Base-by-base conservation (phyloP, 352 stramenopile species). In the Pythium vanterpoolii region DNA sequence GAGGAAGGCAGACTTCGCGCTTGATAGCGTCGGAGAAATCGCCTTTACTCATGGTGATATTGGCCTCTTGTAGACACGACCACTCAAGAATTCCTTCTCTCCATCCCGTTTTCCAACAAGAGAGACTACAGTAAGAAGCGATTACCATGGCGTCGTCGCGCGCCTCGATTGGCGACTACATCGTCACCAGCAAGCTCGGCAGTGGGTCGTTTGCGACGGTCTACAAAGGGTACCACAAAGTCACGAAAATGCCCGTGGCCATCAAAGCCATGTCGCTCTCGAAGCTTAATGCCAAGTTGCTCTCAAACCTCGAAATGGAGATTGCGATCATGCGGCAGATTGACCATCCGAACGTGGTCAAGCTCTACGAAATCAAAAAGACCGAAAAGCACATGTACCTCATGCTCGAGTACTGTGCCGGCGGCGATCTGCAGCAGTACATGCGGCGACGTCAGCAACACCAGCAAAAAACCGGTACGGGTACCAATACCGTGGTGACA, bases 321-420 rank as follows among this genome's bases (percentile, higher is more conserved):
- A 98, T 99, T 51, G 79, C 83, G 42, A 99, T 99, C 51, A 90
- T 99, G 56, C 81, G 87, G 44, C 92, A 96, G 46, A 97, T 98
- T 61, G 74, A 90, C 65, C 96, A 99, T 73, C 91, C 81, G 4
- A 98, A 98, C 66, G 94, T 99, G 51, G 96, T 98, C 19, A 95
- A 95, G 51, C 83, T 99, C 14, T 97, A 98, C 62, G 85, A 98
- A 48, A 98, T 98, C 59, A 90, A 98, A 74, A 97, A 98, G 68
- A 97, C 88, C 23, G 79, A 96, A 51, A 83, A 92, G 30, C 89
- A 98, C 73, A 98, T 99, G 73, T 98, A 98, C 74, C 75, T 99
- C 19, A 83, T 98, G 54, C 84, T 99, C 48, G 96, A 99, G 76
- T 98, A 98, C 62, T 98, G 96, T 63, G 86, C 79, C 11, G 96